Evolutionary conservation across 2,329 filamentous ascomycete genomes (phyloP).

Genomic region (Venturiaceae sp.): DNA sequence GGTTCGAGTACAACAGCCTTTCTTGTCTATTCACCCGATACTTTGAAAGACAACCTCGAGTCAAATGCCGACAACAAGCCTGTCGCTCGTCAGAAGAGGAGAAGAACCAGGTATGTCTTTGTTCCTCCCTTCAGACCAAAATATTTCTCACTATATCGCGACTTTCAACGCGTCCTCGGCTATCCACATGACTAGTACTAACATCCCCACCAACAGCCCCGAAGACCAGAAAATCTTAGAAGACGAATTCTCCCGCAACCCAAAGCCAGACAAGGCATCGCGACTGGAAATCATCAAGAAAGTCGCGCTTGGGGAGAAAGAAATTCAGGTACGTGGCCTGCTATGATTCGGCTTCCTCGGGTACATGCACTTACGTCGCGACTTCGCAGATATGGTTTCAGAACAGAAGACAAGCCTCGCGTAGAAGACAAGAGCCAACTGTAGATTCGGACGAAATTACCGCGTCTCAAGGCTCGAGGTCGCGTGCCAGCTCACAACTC

Average conservation of each 20-base stretch:
- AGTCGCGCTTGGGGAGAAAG: slow-evolving; percentile 86
- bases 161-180: slow-evolving; percentile 3
- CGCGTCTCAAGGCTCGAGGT: not conserved
- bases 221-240: slow-evolving; percentile 87
- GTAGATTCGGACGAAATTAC: not conserved
- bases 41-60: slow-evolving; percentile 44
- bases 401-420: slow-evolving; percentile 85
- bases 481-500: not conserved
- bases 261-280: slow-evolving; percentile 85
- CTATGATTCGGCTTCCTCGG: slow-evolving; percentile 6
- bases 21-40: slow-evolving; percentile 49
- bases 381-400: slow-evolving; percentile 85
- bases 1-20: slow-evolving; percentile 30
- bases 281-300: slow-evolving; percentile 75
- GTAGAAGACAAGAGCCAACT: slow-evolving; percentile 70
- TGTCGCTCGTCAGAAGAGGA: slow-evolving; percentile 49
- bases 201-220: slow-evolving; percentile 42
- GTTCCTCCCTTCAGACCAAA: slow-evolving; percentile 4
- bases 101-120: slow-evolving; percentile 47
- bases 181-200: not conserved
- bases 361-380: not conserved
- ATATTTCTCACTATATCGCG: not conserved
- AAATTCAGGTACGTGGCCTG: slow-evolving; percentile 70
- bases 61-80: slow-evolving; percentile 51
- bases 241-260: slow-evolving; percentile 71